phyloP scores from a whole-genome alignment of 1,284 basidiomycete species.

The Kwoniella shivajii region DNA sequence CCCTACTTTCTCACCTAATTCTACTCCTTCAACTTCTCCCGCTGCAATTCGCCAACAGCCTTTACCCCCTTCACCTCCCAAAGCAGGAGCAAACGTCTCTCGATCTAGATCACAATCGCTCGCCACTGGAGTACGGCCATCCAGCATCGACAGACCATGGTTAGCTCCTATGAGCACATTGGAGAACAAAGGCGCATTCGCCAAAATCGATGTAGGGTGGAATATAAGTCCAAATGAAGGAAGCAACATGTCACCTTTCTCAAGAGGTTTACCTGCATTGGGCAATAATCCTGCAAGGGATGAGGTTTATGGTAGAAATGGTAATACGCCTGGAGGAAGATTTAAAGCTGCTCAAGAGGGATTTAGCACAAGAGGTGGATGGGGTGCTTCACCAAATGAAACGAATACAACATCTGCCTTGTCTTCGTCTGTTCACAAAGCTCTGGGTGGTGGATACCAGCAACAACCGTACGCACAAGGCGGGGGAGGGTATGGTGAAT shows the following conservation, averaged over 20 bases:
- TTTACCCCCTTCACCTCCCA: constrained; percentile 42
- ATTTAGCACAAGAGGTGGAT: constrained; percentile 11
- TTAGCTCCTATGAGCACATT: constrained; percentile 38
- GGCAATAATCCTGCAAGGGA: constrained; percentile 5
- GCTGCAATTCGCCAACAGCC: constrained; percentile 17
- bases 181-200: constrained; percentile 27
- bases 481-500: neutral
- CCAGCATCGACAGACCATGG: constrained; percentile 30
- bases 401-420: constrained; percentile 12
- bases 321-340: constrained; percentile 5
- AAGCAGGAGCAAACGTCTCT: constrained; percentile 42
- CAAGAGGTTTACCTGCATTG: constrained; percentile 26
- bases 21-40: constrained; percentile 42
- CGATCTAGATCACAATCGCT: constrained; percentile 49
- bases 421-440: constrained; percentile 15
- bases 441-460: constrained; percentile 32
- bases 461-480: constrained; percentile 5
- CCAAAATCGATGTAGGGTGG: constrained; percentile 28
- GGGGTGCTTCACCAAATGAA: constrained; percentile 29
- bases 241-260: constrained; percentile 51
- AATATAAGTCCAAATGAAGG: constrained; percentile 32
- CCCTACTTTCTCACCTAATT: constrained; percentile 50
- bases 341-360: constrained; percentile 30
- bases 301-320: constrained; percentile 9
- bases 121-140: constrained; percentile 43